phyloP scores from a whole-genome alignment of 2,329 filamentous ascomycete species.

The Boeremia exigua region DNA sequence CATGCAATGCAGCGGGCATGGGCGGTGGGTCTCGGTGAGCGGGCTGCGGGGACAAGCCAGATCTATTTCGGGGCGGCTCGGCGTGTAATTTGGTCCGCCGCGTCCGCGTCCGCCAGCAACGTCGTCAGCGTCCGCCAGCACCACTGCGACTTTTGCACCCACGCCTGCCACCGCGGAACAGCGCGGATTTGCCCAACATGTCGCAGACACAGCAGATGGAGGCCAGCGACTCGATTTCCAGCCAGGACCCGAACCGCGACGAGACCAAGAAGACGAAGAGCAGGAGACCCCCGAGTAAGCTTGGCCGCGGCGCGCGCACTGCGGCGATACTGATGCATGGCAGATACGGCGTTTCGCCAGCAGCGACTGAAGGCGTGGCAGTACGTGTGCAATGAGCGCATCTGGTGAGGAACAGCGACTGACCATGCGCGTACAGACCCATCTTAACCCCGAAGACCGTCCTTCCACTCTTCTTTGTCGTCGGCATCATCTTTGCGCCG shows the following conservation, averaged over 20 bases:
- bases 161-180: conserved; percentile 34
- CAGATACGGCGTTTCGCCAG: conserved; percentile 95
- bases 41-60: conserved; percentile 17
- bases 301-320: conserved; percentile 8
- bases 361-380: conserved; percentile 99
- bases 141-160: conserved; percentile 20
- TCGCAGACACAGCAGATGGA: conserved; percentile 54
- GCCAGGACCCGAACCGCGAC: conserved; percentile 50
- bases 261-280: conserved; percentile 75
- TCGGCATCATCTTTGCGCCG: conserved; percentile 91
- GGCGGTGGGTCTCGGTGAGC: conserved; percentile 19
- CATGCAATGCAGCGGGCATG: conserved; percentile 1
- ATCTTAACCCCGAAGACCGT: conserved; percentile 96
- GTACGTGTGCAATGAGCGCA: conserved; percentile 61
- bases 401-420: conserved; percentile 32
- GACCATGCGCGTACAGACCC: conserved; percentile 65
- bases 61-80: conserved; percentile 33
- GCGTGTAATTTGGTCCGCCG: conserved; percentile 21
- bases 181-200: conserved; percentile 47
- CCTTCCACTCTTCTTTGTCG: conserved; percentile 85
- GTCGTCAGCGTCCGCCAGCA: conserved; percentile 21
- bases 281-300: conserved; percentile 85
- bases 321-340: conserved; percentile 26
- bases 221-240: conserved; percentile 51
- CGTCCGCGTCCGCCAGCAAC: conserved; percentile 10